Conservation (phyloP, 179 eudicot genomes). For the Beta corolliflora region DNA sequence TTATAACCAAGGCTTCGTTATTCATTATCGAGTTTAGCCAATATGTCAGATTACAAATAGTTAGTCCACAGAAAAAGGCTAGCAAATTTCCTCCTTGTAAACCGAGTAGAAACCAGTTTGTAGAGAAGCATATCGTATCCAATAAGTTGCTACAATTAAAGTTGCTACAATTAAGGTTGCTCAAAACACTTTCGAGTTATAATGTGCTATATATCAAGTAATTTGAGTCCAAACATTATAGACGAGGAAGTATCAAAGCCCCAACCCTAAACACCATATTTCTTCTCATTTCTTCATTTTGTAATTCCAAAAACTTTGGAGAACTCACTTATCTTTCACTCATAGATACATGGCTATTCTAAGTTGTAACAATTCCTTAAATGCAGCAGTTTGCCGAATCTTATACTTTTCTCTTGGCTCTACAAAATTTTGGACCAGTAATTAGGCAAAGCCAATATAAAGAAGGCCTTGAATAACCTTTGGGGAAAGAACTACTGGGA, state of each 20-base stretch:
- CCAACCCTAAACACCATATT: not conserved
- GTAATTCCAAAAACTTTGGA: not conserved
- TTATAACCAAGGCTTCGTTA: no score
- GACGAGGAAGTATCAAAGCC: not conserved
- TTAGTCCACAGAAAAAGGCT: not conserved
- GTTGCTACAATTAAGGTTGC: not conserved
- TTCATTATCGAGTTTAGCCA: no score
- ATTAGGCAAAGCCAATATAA: not conserved
- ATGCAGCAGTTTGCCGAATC: slow-evolving; percentile 13
- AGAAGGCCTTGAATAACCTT: not conserved
- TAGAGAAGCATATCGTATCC: not conserved
- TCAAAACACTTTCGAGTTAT: not conserved
- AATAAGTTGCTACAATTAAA: no score
- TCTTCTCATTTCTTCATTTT: not conserved
- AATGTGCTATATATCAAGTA: not conserved
- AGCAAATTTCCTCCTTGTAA: not conserved
- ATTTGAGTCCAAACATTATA: not conserved
- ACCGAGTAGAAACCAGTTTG: not conserved
- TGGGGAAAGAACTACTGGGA: not conserved
- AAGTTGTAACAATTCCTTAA: not conserved
- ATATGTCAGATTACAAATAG: not conserved
- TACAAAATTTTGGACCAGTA: slow-evolving; percentile 13
- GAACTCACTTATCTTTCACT: not conserved
- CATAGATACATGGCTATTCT: not conserved
- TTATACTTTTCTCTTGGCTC: slow-evolving; percentile 12